Evolutionary conservation across 2,329 filamentous ascomycete species (phyloP).

Genomic region (Fusarium nurragi): DNA sequence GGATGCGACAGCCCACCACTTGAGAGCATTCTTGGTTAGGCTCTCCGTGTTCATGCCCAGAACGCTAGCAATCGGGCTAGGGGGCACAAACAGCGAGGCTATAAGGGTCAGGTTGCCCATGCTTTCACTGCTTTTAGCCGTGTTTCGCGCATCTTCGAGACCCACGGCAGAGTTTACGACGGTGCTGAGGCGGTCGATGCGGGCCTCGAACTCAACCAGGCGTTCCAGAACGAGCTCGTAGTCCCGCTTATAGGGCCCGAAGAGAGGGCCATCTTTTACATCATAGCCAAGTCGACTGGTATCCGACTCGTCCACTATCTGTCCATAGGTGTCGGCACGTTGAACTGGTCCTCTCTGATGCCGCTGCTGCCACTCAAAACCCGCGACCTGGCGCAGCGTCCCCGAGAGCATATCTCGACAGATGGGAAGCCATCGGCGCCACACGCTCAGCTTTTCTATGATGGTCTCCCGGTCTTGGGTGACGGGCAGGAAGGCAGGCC

Average conservation of each 20-base stretch:
- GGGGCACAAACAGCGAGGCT: neutral
- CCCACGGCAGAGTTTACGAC: neutral
- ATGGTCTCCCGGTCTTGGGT: neutral
- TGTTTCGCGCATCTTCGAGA: neutral
- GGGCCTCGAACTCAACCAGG: neutral
- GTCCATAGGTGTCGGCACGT: no score
- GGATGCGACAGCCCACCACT: neutral
- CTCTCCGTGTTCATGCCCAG: neutral
- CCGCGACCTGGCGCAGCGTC: neutral
- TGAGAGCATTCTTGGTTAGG: neutral
- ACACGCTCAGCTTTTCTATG: neutral
- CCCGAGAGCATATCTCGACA: neutral
- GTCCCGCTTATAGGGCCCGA: neutral
- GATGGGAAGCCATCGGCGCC: neutral
- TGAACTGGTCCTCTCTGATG: no score
- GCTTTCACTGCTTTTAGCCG: no score
- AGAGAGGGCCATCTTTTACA: rapidly evolving
- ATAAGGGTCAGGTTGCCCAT: neutral
- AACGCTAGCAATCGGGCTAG: neutral
- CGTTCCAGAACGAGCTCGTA: neutral
- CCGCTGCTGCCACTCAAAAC: no score
- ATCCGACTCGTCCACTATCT: no score
- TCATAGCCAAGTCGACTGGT: neutral
- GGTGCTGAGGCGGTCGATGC: neutral
- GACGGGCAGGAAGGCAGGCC: neutral